phyloP scores from a whole-genome alignment of 371 early-diverging fungal species.

The Syncephalastrum contaminatum region DNA sequence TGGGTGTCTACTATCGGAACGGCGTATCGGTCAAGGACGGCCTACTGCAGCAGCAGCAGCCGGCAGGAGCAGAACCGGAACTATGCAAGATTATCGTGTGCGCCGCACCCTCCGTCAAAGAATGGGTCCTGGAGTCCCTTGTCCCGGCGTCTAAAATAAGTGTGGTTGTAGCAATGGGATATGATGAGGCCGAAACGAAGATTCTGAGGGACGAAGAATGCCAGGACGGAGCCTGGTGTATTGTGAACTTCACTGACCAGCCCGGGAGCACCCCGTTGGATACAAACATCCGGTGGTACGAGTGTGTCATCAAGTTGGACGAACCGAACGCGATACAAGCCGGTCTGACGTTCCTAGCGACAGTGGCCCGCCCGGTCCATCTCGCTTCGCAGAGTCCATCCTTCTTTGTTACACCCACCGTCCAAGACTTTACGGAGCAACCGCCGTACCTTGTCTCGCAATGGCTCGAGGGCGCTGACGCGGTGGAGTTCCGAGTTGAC shows the following conservation, averaged over 20 bases:
- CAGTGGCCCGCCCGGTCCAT: slow-evolving; percentile 2
- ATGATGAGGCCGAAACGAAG: too few species aligned
- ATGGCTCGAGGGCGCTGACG: slow-evolving; percentile 72
- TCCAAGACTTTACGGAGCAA: slow-evolving; percentile 27
- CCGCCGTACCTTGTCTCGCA: slow-evolving; percentile 31
- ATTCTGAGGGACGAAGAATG: too few species aligned
- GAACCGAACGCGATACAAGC: slow-evolving; percentile 11
- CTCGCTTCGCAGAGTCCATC: slow-evolving; percentile 7
- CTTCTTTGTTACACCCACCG: slow-evolving; percentile 59
- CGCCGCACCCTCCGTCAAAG: too few species aligned
- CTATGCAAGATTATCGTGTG: too few species aligned
- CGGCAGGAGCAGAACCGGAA: too few species aligned
- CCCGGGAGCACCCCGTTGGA: slow-evolving; percentile 6
- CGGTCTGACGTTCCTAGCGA: too few species aligned
- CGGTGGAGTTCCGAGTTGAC: slow-evolving; percentile 92
- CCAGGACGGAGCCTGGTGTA: too few species aligned
- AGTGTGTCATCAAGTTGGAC: slow-evolving; percentile 48
- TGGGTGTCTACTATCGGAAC: neutral
- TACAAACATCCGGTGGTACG: slow-evolving; percentile 3
- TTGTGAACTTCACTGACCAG: slow-evolving; percentile 1
- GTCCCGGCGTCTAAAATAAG: too few species aligned
- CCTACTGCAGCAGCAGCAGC: too few species aligned
- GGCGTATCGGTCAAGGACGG: too few species aligned
- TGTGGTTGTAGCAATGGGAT: too few species aligned
- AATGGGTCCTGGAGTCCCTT: too few species aligned